Base-by-base conservation (phyloP, 176 grass and related monocot genomes). In the Aegilops longissima region DNA sequence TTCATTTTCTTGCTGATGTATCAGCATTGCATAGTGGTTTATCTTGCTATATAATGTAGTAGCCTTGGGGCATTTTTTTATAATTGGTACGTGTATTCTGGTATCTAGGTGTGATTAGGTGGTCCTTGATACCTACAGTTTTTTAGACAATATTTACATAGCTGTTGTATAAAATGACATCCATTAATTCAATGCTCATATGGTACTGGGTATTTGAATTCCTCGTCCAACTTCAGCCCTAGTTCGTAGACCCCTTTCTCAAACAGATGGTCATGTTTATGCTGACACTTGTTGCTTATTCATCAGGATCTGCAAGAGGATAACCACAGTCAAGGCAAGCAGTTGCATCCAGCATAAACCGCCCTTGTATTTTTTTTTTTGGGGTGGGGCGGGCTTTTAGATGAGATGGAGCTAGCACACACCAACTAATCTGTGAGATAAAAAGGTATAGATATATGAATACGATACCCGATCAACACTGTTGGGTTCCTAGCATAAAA, bases 241-340 rank as follows among this genome's bases (percentile, higher is more conserved):
- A 47, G 77, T 25, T 76, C 38, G 6, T 52, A 25, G 33, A 65
- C 4, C 17, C 34, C 63, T 76, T 90, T 70, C 45, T 77, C 9
- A 20, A 49, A 70, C 6, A 56, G 39, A 42, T n/a, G 38, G 6
- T 25, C 56, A 21, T 47, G 58, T 83, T 27, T 36, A 47, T 83
- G 78, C 47, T 77, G 63, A 85, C 65, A 63, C 24, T 25, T 62
- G 65, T 73, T 27, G 20, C 65, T 87, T 64, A 38, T 73, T 83
- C 11, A 29, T 34, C 84, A 87, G 89, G 84, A 4, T 12, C 25
- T 79, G 31, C 8, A 56, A 79, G 66, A 65, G 52, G 16, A 65
- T 79, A 27, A 76, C 16, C n/a, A 72, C 6, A 63, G 17, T 66
- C 29, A 58, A 58, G 54, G 21, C 36, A 64, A 78, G 20, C 56